phyloP scores from a whole-genome alignment of 129 eudicot species.

The Escallonia herrerae region DNA sequence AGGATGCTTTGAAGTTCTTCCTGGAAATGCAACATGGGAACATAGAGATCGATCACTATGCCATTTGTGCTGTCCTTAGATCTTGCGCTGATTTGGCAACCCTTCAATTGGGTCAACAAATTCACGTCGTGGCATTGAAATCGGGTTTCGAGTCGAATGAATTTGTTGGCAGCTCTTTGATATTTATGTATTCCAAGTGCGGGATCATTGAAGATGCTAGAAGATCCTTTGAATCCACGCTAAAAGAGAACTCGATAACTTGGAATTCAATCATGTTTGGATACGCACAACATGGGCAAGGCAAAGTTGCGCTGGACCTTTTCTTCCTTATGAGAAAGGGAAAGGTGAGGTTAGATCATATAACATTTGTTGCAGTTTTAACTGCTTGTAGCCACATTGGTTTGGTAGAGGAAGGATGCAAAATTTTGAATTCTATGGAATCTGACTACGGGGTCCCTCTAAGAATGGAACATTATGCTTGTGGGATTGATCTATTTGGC shows the following conservation, averaged over 20 bases:
- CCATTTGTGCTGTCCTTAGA: constrained; percentile 67
- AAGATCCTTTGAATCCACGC: constrained; percentile 55
- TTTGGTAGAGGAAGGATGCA: constrained; percentile 73
- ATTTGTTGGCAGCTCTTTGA: constrained; percentile 66
- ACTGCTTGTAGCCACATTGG: constrained; percentile 93
- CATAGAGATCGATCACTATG: constrained; percentile 60
- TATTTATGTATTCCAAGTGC: constrained; percentile 86
- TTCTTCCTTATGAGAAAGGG: constrained; percentile 47
- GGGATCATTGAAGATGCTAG: constrained; percentile 73
- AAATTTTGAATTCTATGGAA: constrained; percentile 78
- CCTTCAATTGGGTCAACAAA: constrained; percentile 68
- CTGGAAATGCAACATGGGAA: constrained; percentile 37
- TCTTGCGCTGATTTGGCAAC: constrained; percentile 86
- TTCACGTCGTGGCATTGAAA: constrained; percentile 53
- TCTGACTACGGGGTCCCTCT: constrained; percentile 53
- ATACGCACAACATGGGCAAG: constrained; percentile 87
- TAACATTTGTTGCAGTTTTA: constrained; percentile 86
- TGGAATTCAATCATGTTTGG: constrained; percentile 92
- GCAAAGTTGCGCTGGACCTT: constrained; percentile 55
- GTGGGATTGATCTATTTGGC: constrained; percentile 78
- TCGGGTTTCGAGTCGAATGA: constrained; percentile 62
- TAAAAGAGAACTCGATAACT: constrained; percentile 51
- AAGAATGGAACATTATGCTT: constrained; percentile 92
- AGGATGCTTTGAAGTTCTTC: constrained; percentile 55
- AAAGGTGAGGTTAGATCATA: constrained; percentile 62